Conservation (phyloP, 2,329 filamentous ascomycete genomes). For the Sporothrix dimorphospora region DNA sequence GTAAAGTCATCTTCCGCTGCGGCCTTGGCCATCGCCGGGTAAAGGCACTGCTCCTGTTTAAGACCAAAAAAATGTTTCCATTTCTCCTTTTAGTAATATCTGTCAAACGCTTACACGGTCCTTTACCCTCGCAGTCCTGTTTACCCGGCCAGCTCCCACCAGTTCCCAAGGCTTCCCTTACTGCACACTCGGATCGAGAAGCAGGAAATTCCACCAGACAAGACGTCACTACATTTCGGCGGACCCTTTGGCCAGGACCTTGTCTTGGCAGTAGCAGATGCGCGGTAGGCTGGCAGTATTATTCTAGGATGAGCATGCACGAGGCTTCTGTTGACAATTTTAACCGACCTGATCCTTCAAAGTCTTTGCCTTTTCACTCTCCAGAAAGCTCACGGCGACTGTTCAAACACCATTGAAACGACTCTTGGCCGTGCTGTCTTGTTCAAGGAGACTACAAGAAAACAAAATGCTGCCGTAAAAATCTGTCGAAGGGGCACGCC, state of each 20-base stretch:
- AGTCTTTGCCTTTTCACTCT: not conserved
- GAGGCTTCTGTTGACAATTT: not conserved
- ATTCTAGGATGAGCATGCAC: not conserved
- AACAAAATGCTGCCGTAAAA: not conserved
- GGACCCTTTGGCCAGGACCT: not conserved
- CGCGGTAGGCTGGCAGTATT: not conserved
- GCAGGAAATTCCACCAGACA: not conserved
- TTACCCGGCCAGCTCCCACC: not conserved
- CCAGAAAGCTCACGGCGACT: not conserved
- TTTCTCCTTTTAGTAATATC: constrained; percentile 12
- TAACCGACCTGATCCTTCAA: constrained; percentile 13
- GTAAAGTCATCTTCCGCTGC: not conserved
- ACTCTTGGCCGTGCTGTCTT: not conserved
- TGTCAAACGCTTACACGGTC: constrained; percentile 19
- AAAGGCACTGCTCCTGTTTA: constrained; percentile 26
- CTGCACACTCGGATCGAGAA: not conserved
- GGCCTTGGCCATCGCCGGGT: constrained; percentile 15
- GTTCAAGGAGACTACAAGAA: not conserved
- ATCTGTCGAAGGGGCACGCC: not conserved
- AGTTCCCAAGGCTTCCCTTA: not conserved
- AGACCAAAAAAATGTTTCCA: not conserved
- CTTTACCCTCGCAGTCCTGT: not conserved
- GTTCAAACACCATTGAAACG: constrained; percentile 27
- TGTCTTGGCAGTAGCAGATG: not conserved
- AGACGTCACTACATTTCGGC: not conserved